A percentile compares a stretch with the other conserved stretches of the same genome.
Evolutionary conservation across 768 basidiomycete species (phyloP).

Genomic region (Collybia nuda): DNA sequence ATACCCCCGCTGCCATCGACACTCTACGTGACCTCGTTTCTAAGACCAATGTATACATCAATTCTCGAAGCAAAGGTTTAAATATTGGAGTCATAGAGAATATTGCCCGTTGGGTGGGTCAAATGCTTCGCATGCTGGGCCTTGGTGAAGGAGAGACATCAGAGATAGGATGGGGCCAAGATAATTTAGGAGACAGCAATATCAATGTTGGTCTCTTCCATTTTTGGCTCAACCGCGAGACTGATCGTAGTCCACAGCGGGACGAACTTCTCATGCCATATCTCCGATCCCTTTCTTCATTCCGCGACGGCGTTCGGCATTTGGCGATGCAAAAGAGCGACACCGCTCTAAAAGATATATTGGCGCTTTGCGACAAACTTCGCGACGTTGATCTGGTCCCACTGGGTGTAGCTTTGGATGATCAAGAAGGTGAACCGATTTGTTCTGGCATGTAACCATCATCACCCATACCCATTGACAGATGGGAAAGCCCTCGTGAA

Average conservation of each 20-base stretch:
- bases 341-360: conserved; percentile 71
- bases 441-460: conserved; percentile 1
- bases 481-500: conserved; percentile 97
- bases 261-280: conserved; percentile 91
- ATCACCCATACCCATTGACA: conserved; percentile 25
- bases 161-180: conserved; percentile 88
- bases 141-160: conserved; percentile 66
- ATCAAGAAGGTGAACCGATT: conserved; percentile 76
- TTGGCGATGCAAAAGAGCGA: conserved; percentile 75
- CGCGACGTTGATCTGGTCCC: conserved; percentile 89
- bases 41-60: conserved; percentile 86
- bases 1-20: conserved; percentile 83
- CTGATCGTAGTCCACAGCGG: conserved; percentile 44
- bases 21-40: conserved; percentile 81
- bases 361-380: conserved; percentile 85
- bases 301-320: conserved; percentile 86
- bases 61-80: conserved; percentile 52
- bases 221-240: conserved; percentile 3
- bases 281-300: conserved; percentile 77
- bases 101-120: conserved; percentile 65
- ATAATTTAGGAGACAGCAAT: conserved; percentile 40
- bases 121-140: conserved; percentile 79
- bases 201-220: conserved; percentile 47
- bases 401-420: conserved; percentile 95
- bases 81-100: conserved; percentile 67